These are phyloP conservation scores for Psilocybe subaeruginosa DNA, from an alignment of 768 basidiomycete genomes.

Conservation along the genomic window DNA sequence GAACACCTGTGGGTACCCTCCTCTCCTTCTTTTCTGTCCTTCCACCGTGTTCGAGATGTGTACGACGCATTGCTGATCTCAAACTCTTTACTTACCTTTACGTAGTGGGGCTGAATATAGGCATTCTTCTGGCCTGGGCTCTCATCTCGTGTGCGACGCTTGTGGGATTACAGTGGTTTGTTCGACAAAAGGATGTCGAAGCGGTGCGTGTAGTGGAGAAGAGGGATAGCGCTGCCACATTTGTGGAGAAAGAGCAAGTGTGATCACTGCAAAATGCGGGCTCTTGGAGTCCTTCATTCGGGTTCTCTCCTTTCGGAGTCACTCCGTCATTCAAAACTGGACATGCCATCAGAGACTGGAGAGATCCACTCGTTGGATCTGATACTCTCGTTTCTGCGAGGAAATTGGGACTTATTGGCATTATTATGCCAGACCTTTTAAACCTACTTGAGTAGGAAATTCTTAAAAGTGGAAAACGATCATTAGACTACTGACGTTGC, in stretches of 20 bases:
- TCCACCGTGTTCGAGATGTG: neutral
- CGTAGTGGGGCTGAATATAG: slow-evolving; percentile 65
- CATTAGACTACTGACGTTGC: no score
- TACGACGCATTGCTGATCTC: neutral
- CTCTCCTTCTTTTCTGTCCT: no score
- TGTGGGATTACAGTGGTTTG: slow-evolving; percentile 1
- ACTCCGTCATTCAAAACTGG: no score
- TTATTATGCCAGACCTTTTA: no score
- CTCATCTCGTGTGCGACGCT: slow-evolving; percentile 1
- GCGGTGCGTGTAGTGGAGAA: neutral
- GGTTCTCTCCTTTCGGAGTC: no score
- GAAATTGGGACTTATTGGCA: no score
- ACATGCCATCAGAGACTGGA: no score
- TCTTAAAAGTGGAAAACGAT: no score
- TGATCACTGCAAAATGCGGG: neutral
- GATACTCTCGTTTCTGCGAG: no score
- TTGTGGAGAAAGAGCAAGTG: neutral
- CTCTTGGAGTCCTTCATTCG: neutral
- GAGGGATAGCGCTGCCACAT: neutral
- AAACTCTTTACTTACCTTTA: neutral
- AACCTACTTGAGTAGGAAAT: no score
- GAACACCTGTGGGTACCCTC: slow-evolving; percentile 49
- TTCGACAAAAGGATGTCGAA: neutral
- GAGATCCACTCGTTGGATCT: no score
- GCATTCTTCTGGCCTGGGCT: slow-evolving; percentile 60